Percentiles rank a stretch among this genome's conserved stretches.
These are phyloP conservation scores for Malassezia sp. DNA, from an alignment of 1,284 basidiomycete species.

Conservation along the genomic window DNA sequence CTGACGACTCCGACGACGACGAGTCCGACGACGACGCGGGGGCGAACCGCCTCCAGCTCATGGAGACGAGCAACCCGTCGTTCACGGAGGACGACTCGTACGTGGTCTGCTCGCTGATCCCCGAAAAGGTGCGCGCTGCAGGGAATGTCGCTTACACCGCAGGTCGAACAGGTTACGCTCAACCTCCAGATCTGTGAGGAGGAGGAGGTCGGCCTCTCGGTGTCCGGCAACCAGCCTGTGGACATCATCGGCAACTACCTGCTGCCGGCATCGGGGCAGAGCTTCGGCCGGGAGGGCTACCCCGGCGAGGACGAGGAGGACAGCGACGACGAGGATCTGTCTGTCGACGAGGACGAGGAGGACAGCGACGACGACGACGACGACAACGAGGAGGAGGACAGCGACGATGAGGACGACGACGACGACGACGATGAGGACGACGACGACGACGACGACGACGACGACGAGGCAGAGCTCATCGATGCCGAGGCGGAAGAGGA, in stretches of 20 bases:
- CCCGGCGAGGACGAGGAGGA: constrained; percentile 49
- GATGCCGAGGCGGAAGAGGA: constrained; percentile 50
- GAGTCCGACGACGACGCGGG: constrained; percentile 47
- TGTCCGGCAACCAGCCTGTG: constrained; percentile 71
- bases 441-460: constrained; percentile 28
- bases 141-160: too few species aligned
- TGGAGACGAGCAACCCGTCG: constrained; percentile 29
- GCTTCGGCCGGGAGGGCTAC: constrained; percentile 49
- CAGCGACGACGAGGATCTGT: constrained; percentile 52
- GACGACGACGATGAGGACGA: constrained; percentile 54
- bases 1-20: constrained; percentile 39
- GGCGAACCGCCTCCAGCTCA: constrained; percentile 47
- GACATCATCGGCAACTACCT: constrained; percentile 86
- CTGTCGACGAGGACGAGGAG: constrained; percentile 48
- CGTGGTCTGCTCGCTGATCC: constrained; percentile 51
- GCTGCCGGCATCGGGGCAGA: constrained; percentile 48
- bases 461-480: constrained; percentile 57
- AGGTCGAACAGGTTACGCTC: constrained; percentile 62
- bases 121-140: constrained; percentile 48
- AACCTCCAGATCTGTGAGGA: constrained; percentile 61
- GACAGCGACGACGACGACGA: constrained; percentile 26
- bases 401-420: constrained; percentile 19
- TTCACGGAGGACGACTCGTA: constrained; percentile 48
- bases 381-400: constrained; percentile 22
- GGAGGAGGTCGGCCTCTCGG: constrained; percentile 57